A percentile compares a stretch with the other conserved stretches of the same genome.
phyloP scores from a whole-genome alignment of 2,329 filamentous ascomycete species.

The Phaeophleospora eucalypticola region DNA sequence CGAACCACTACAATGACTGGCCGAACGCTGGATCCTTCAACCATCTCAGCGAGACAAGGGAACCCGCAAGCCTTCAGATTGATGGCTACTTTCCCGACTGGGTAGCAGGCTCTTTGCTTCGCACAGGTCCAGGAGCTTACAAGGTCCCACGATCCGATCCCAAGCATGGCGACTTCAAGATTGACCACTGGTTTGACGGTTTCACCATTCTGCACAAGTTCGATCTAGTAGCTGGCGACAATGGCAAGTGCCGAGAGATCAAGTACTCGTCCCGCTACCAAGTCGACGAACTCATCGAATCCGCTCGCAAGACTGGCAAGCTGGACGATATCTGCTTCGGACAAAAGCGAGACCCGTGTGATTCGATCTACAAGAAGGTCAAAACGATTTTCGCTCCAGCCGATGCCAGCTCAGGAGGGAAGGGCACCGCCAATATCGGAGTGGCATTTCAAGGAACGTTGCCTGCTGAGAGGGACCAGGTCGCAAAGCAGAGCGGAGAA shows the following conservation, averaged over 20 bases:
- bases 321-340: slow-evolving; percentile 61
- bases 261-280: slow-evolving; percentile 69
- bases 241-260: slow-evolving; percentile 43
- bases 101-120: slow-evolving; percentile 67
- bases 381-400: slow-evolving; percentile 55
- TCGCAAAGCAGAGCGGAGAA: too few relatives aligned
- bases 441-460: too few relatives aligned
- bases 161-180: slow-evolving; percentile 53
- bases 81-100: slow-evolving; percentile 66
- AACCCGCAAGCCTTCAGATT: slow-evolving; percentile 45
- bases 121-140: slow-evolving; percentile 68
- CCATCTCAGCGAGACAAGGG: too few relatives aligned
- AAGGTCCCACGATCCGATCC: too few relatives aligned
- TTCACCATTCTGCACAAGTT: slow-evolving; percentile 70
- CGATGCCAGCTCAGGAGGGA: slow-evolving; percentile 3
- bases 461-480: slow-evolving; percentile 23
- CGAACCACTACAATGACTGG: too few relatives aligned
- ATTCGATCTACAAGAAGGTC: slow-evolving; percentile 67
- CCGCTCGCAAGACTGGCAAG: slow-evolving; percentile 58
- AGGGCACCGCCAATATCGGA: slow-evolving; percentile 50
- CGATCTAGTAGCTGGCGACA: slow-evolving; percentile 52
- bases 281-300: slow-evolving; percentile 58
- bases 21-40: too few relatives aligned
- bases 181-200: slow-evolving; percentile 79
- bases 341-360: slow-evolving; percentile 68